Base-by-base conservation (phyloP, 2,329 filamentous ascomycete species). In the Calonectria honghensis region DNA sequence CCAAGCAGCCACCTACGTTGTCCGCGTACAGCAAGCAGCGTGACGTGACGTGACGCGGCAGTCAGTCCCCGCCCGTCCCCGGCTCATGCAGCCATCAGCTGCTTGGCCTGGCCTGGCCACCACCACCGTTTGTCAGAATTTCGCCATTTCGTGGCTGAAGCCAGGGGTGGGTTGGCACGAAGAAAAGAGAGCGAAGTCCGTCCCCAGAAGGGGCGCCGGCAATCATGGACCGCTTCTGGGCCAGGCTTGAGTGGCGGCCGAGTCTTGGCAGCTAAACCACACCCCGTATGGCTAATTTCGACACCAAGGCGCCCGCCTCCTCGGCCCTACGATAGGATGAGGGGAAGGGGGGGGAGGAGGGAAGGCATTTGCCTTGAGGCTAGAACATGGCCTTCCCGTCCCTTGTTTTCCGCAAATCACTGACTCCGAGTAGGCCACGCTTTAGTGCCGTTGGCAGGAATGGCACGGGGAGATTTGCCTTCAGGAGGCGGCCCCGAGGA, bases 341-440 rank as follows among this genome's bases (percentile, higher is more conserved):
- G 31, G 54, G 31, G 29, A 6, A 7, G 16, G 14, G 27, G 24
- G 16, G 27, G 13, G 16, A 29, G 24, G 16, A 14, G 13, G 27
- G 18, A 61, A 39, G 37, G 27, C 57, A 37, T 35, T 31, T 18
- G 14, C 24, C 24, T 13, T 24, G 35, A 63, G 35, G 14, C 57
- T 29, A 63, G 57, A 41, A 27, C n/a, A 63, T 41, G 24, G 57
- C 14, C 14, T 18, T 41, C 13, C 24, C 57, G 45, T 48, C 45
- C n/a, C 45, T 48, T 13, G 45, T 24, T 48, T 24, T 48, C 11
- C 24, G 37, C 57, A 63, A 63, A 63, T 63, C 57, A 63, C n/a
- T 27, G 37, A 11, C 6, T 16, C 14, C 6, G 16, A 37, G 5
- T 2, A 63, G 24, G 20, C 57, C 57, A 63, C 57, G 57, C 57